A percentile compares a stretch with the other conserved stretches of the same genome.
phyloP scores from a whole-genome alignment of 192 early-diverging fungal genomes.

The Martensiomyces pterosporus region DNA sequence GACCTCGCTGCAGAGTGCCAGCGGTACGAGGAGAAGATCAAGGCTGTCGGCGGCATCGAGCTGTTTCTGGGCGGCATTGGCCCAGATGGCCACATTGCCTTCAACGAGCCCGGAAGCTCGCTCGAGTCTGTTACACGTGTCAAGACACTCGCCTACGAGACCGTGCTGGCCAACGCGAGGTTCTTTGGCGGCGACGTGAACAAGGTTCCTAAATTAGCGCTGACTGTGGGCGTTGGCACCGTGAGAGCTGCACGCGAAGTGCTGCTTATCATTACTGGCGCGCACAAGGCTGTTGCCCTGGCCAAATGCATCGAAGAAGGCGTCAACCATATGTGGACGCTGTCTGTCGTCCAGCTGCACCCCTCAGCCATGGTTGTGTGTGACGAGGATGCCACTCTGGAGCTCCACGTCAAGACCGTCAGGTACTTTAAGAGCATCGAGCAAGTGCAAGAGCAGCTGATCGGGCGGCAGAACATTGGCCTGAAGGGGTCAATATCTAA shows the following conservation, averaged over 20 bases:
- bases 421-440: conserved; percentile 88
- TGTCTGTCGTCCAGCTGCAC: conserved; percentile 79
- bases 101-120: conserved; percentile 85
- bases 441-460: conserved; percentile 72
- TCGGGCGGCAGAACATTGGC: conserved; percentile 68
- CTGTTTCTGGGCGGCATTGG: conserved; percentile 84
- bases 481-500: conserved; percentile 58
- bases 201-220: conserved; percentile 84
- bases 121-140: conserved; percentile 76
- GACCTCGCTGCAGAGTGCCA: conserved; percentile 77
- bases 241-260: conserved; percentile 85
- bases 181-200: conserved; percentile 84
- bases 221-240: conserved; percentile 86
- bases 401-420: conserved; percentile 87
- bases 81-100: conserved; percentile 87
- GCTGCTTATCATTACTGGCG: conserved; percentile 80
- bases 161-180: conserved; percentile 79
- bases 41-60: conserved; percentile 75
- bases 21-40: conserved; percentile 75
- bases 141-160: conserved; percentile 87
- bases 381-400: conserved; percentile 84
- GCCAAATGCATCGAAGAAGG: conserved; percentile 82
- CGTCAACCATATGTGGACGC: conserved; percentile 90
- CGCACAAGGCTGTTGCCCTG: conserved; percentile 77
- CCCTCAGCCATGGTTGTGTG: conserved; percentile 80